These are phyloP conservation scores for Trichoderma virens DNA, from an alignment of 495 filamentous ascomycete genomes.

Conservation along the genomic window DNA sequence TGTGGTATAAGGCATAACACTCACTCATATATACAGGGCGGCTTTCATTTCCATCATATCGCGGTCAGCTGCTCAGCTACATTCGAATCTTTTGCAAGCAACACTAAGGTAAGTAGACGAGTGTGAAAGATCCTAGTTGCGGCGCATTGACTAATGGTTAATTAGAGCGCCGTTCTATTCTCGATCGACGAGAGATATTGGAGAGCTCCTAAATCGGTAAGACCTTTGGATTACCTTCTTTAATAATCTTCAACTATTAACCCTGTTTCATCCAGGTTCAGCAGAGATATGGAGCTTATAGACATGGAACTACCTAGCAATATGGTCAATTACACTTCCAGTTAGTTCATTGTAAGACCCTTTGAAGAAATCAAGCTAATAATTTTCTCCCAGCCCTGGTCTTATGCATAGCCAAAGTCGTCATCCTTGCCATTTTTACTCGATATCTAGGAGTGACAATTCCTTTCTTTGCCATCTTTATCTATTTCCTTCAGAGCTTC, in stretches of 20 bases:
- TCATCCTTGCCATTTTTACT: neutral
- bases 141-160: neutral
- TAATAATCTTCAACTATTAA: too few species aligned
- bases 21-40: neutral
- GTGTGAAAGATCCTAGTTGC: neutral
- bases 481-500: conserved; percentile 47
- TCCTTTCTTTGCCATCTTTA: conserved; percentile 15
- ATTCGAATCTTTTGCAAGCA: conserved; percentile 8
- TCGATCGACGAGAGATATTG: neutral
- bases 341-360: neutral
- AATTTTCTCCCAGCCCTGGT: neutral
- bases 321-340: conserved; percentile 6
- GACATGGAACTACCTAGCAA: conserved; percentile 16
- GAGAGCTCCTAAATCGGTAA: neutral
- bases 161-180: neutral
- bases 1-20: neutral
- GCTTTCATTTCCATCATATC: conserved; percentile 7
- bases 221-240: neutral
- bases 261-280: conserved; percentile 6
- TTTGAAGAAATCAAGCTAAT: neutral
- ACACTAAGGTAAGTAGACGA: neutral
- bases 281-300: conserved; percentile 16
- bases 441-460: conserved; percentile 11
- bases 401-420: conserved; percentile 4
- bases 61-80: neutral